Base-by-base conservation (phyloP, 805 yeast species). In the Metschnikowia aberdeeniae region DNA sequence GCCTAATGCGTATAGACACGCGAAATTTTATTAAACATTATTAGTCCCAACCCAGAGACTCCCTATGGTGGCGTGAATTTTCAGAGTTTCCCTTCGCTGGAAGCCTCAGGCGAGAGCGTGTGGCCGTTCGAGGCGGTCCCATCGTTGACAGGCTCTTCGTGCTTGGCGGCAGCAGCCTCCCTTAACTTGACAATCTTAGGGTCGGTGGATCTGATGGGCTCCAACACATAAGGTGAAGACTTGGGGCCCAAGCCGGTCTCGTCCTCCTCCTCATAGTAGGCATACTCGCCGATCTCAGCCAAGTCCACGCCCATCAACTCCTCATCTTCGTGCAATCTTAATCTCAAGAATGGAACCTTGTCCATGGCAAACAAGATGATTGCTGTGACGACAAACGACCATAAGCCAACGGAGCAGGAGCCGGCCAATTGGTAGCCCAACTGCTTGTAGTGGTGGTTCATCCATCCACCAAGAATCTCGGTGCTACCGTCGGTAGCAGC, bases 341-440 rank as follows among this genome's bases (percentile, higher is more conserved):
- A 72, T 67, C 84, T 81, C 62, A 90, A 76, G 73, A 82, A 80
- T 53, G 97, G 97, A 51, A 89, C 73, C 58, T 71, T 75, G 76
- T 89, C 85, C 80, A 86, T 78, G 35, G 68, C 62, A 29, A 80
- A 67, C 55, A 89, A 72, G 36, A 92, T 69, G 46, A 86, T 72
- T 5, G 85, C 76, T 26, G 96, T 86, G 45, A 87, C 80, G 6
- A 67, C 75, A 57, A 86, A 83, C 4, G 95, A 76, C 87, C 95
- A 92, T 11, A 77, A 72, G 43, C 83, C 83, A 48, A 82, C 80
- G 10, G 95, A 76, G 47, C 74, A 66, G 52, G 82, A 74, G 37
- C 86, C 95, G 22, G 96, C 92, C 53, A 89, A 70, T 74, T 92
- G 97, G 68, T 84, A 84, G 55, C 95, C 93, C 53, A 89, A 78